Conservation (phyloP, 2,329 filamentous ascomycete genomes). For the Ambrosiella cleistominuta region DNA sequence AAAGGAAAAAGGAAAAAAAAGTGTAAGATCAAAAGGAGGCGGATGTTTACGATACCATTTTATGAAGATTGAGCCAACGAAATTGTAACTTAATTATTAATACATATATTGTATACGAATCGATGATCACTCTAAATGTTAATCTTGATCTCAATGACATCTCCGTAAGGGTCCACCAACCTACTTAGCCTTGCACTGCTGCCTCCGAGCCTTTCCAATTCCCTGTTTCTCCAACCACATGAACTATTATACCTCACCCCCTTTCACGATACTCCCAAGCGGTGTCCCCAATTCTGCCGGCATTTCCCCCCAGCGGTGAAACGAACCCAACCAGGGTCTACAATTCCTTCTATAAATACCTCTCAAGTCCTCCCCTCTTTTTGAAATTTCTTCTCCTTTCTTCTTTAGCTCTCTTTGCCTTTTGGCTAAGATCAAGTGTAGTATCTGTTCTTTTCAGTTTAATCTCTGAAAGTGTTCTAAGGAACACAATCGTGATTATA, state of each 20-base stretch:
- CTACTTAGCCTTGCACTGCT: background rate
- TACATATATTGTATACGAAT: background rate
- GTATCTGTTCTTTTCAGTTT: slow-evolving; percentile 97
- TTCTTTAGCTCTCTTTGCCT: slow-evolving; percentile 18
- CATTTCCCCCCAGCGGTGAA: background rate
- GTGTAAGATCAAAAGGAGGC: background rate
- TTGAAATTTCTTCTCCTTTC: slow-evolving; percentile 9
- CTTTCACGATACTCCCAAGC: background rate
- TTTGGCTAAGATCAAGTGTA: slow-evolving; percentile 84
- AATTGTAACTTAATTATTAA: background rate
- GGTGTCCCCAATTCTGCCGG: background rate
- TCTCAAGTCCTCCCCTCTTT: background rate
- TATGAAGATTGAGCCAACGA: background rate
- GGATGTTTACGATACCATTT: background rate
- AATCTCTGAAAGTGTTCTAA: slow-evolving; percentile 77
- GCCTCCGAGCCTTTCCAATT: background rate
- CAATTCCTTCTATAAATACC: slow-evolving; percentile 7
- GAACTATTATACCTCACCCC: background rate
- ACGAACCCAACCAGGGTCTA: background rate
- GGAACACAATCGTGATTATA: slow-evolving; percentile 62
- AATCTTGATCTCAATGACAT: background rate
- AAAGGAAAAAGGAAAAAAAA: background rate
- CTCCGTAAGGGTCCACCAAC: background rate
- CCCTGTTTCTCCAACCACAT: background rate
- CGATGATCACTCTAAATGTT: background rate